These are phyloP conservation scores for Dioscorea zingiberensis DNA, from an alignment of 106 monocot genomes.

Conservation along the genomic window DNA sequence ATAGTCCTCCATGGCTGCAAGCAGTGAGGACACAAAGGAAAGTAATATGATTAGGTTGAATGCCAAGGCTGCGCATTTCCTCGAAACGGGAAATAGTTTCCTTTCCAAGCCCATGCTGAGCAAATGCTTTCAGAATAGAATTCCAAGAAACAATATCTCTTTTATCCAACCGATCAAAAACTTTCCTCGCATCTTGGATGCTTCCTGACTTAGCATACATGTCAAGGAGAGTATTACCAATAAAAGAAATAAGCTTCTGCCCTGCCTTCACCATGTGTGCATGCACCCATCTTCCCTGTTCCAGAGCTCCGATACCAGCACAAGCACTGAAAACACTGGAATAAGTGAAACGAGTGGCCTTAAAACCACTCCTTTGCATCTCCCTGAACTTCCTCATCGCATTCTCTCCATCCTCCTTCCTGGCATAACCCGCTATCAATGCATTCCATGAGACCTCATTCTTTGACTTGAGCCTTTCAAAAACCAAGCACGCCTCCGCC, in stretches of 20 bases:
- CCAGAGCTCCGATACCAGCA: conserved; percentile 26
- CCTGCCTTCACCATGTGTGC: conserved; percentile 38
- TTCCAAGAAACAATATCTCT: conserved; percentile 42
- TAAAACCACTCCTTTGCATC: conserved; percentile 24
- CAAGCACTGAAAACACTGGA: conserved; percentile 35
- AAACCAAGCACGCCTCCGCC: conserved; percentile 21
- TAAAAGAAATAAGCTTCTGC: conserved; percentile 18
- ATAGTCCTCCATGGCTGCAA: conserved; percentile 23
- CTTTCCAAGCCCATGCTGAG: conserved; percentile 30
- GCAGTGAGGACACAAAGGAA: conserved; percentile 29
- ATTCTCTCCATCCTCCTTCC: conserved; percentile 12
- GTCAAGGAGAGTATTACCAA: conserved; percentile 35
- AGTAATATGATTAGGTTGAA: conserved; percentile 25
- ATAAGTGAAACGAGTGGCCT: conserved; percentile 32
- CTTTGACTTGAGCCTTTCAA: conserved; percentile 15
- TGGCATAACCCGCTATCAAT: conserved; percentile 25
- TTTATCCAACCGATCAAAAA: conserved; percentile 25
- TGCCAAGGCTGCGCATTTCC: conserved; percentile 22
- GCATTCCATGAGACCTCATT: conserved; percentile 39
- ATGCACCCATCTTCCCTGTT: conserved; percentile 46
- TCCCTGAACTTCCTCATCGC: conserved; percentile 16
- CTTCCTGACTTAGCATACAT: conserved; percentile 52
- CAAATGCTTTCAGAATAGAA: conserved; percentile 35
- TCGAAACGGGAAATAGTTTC: conserved; percentile 25
- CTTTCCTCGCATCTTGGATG: conserved; percentile 26